A percentile compares a stretch with the other conserved stretches of the same genome.
phyloP scores from a whole-genome alignment of 164 flowering plant genomes.

The Aristolochia californica region DNA sequence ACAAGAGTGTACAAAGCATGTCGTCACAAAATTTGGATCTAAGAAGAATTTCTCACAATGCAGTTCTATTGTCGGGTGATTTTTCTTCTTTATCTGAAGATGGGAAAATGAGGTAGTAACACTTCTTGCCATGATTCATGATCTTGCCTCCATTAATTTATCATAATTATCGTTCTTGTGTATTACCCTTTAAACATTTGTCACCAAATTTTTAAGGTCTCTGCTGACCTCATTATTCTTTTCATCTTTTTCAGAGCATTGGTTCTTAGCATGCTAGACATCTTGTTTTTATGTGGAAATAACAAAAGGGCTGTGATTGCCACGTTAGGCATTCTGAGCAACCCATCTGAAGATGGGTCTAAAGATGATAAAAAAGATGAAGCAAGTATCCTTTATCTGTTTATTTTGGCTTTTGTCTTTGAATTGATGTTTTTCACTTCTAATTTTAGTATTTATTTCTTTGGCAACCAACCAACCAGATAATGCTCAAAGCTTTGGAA shows the following conservation, averaged over 20 bases:
- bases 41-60: constrained; percentile 27
- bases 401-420: background rate
- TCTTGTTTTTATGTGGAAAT: constrained; percentile 74
- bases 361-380: constrained; percentile 33
- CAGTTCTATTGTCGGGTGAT: constrained; percentile 28
- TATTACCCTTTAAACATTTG: too few species aligned
- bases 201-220: background rate
- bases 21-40: constrained; percentile 21
- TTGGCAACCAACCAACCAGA: constrained; percentile 20
- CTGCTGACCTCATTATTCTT: constrained; percentile 1
- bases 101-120: constrained; percentile 63
- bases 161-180: background rate
- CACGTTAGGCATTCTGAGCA: constrained; percentile 34
- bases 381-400: constrained; percentile 27
- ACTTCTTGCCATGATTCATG: background rate
- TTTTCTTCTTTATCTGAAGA: constrained; percentile 63
- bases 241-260: constrained; percentile 50
- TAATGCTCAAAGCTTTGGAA: constrained; percentile 48
- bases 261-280: constrained; percentile 77
- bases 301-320: constrained; percentile 61
- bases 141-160: background rate
- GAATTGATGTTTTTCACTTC: too few species aligned
- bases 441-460: background rate
- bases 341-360: constrained; percentile 16
- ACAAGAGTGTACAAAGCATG: constrained; percentile 22